These are phyloP conservation scores for Salvia sclarea DNA, from an alignment of 305 asterid species.

Conservation along the genomic window DNA sequence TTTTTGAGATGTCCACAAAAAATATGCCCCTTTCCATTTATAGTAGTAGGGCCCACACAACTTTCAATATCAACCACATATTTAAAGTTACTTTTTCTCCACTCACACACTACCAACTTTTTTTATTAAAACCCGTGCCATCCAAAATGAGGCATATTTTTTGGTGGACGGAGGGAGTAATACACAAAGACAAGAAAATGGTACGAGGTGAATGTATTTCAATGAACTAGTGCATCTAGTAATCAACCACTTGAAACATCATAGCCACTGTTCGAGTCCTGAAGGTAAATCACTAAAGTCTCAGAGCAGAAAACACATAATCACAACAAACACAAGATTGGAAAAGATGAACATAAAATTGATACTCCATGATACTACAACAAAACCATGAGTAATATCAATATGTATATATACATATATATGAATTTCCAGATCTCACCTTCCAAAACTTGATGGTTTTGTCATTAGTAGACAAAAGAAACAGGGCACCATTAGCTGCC, in stretches of 20 bases:
- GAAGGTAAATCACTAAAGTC: conserved; percentile 22
- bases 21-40: too few species aligned
- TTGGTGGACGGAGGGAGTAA: too few species aligned
- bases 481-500: conserved; percentile 88
- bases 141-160: too few species aligned
- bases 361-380: conserved; percentile 11
- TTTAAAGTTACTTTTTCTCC: too few species aligned
- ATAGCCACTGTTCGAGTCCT: conserved; percentile 3
- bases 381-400: conserved; percentile 20
- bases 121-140: too few species aligned
- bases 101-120: too few species aligned
- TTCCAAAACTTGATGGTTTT: conserved; percentile 97
- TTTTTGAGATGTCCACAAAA: too few species aligned
- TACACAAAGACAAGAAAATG: not conserved
- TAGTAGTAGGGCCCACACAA: too few species aligned
- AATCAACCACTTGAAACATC: conserved; percentile 23
- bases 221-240: not conserved
- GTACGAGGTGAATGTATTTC: too few species aligned
- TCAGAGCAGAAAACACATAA: conserved; percentile 21
- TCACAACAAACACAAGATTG: conserved; percentile 21
- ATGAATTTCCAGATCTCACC: conserved; percentile 46
- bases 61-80: too few species aligned
- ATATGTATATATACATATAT: too few species aligned
- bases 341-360: conserved; percentile 16
- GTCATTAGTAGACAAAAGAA: conserved; percentile 96